Evolutionary conservation across 495 filamentous ascomycete genomes (phyloP).

Genomic region (Neurospora sp.): DNA sequence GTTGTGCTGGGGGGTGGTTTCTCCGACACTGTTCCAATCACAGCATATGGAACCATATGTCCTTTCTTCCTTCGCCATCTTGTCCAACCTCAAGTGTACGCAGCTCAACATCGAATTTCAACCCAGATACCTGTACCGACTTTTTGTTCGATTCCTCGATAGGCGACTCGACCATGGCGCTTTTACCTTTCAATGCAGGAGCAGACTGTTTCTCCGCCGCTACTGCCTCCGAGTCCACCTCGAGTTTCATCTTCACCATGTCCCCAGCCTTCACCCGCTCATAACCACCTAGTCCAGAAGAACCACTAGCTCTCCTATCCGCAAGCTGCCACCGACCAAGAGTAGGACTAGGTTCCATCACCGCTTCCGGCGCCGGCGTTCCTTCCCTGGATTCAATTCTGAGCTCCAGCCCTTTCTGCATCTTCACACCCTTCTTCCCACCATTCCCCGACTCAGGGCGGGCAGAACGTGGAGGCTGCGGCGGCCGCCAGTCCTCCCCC

Average conservation of each 20-base stretch:
- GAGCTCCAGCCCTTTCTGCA: not conserved
- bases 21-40: not conserved
- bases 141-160: constrained; percentile 4
- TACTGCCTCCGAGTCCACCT: not conserved
- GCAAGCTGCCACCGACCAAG: constrained; percentile 12
- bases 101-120: constrained; percentile 19
- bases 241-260: not conserved
- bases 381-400: not conserved
- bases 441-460: not conserved
- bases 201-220: not conserved
- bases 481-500: constrained; percentile 6
- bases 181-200: too few species aligned
- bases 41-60: not conserved
- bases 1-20: not conserved
- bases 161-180: not conserved
- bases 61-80: not conserved
- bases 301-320: not conserved
- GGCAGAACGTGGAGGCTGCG: not conserved
- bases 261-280: not conserved
- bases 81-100: not conserved
- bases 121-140: constrained; percentile 10
- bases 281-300: not conserved
- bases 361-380: constrained; percentile 7
- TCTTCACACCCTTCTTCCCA: not conserved
- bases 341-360: constrained; percentile 18